Conservation (phyloP, 129 eudicot genomes). For the Flaveria robusta region DNA sequence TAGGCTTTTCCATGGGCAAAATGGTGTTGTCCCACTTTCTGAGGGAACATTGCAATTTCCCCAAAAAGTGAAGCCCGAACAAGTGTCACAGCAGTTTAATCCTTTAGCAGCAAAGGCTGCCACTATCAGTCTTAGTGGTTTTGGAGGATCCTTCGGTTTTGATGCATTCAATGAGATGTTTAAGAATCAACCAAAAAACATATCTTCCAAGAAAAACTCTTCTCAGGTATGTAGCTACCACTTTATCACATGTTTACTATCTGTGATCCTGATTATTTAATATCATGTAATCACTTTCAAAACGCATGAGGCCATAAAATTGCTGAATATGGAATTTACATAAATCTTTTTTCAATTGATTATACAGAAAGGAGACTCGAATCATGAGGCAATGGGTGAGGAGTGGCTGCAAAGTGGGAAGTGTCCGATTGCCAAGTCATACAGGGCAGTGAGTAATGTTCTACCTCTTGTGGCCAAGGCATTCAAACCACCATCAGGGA, state of each 20-base stretch:
- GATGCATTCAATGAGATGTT: constrained; percentile 78
- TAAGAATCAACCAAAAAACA: constrained; percentile 55
- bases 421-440: constrained; percentile 96
- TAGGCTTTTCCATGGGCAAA: constrained; percentile 89
- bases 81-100: constrained; percentile 65
- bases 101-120: constrained; percentile 99
- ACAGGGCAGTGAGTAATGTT: constrained; percentile 76
- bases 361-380: constrained; percentile 63
- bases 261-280: background rate
- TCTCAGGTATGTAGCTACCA: constrained; percentile 55
- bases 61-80: constrained; percentile 51
- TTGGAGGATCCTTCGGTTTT: constrained; percentile 76
- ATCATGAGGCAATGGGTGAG: constrained; percentile 83
- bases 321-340: background rate
- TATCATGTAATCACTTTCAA: background rate
- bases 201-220: constrained; percentile 55
- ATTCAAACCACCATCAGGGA: constrained; percentile 76
- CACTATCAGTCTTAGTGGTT: constrained; percentile 78
- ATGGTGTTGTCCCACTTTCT: constrained; percentile 94
- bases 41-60: constrained; percentile 53
- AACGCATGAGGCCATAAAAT: background rate
- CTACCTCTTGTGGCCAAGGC: constrained; percentile 92
- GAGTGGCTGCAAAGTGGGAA: constrained; percentile 92
- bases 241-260: background rate
- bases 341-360: constrained; percentile 4